phyloP scores from a whole-genome alignment of 306 rosid species.

The Cicer chorassanicum region DNA sequence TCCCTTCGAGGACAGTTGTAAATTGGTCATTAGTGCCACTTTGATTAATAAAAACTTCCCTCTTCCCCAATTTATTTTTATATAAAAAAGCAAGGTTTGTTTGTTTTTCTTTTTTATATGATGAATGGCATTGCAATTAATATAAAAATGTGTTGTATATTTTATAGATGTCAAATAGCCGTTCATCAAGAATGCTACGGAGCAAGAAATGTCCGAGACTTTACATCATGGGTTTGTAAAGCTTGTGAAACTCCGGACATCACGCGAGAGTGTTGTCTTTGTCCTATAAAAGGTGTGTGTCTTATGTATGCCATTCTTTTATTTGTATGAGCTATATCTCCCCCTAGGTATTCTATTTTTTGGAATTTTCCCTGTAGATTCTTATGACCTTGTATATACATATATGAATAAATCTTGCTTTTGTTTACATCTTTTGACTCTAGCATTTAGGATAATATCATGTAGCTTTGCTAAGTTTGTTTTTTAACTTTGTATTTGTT shows the following conservation, averaged over 20 bases:
- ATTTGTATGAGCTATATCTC: constrained; percentile 22
- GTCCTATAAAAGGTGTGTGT: constrained; percentile 84
- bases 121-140: constrained; percentile 28
- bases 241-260: constrained; percentile 86
- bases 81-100: constrained; percentile 8
- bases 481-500: constrained; percentile 26
- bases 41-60: too few species aligned
- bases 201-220: constrained; percentile 81
- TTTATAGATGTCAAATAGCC: constrained; percentile 81
- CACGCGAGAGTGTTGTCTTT: constrained; percentile 88
- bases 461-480: constrained; percentile 27
- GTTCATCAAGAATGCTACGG: constrained; percentile 98
- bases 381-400: constrained; percentile 22
- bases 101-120: background rate
- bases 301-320: constrained; percentile 5
- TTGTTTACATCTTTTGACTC: constrained; percentile 17
- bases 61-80: background rate
- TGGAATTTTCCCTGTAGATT: constrained; percentile 7
- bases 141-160: constrained; percentile 31
- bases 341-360: constrained; percentile 22
- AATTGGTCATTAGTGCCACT: too few species aligned
- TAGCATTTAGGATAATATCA: constrained; percentile 1
- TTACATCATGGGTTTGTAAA: constrained; percentile 95
- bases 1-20: too few species aligned
- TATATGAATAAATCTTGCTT: constrained; percentile 26